Base-by-base conservation (phyloP, 345 rosid genomes). In the Limnanthes douglasii region DNA sequence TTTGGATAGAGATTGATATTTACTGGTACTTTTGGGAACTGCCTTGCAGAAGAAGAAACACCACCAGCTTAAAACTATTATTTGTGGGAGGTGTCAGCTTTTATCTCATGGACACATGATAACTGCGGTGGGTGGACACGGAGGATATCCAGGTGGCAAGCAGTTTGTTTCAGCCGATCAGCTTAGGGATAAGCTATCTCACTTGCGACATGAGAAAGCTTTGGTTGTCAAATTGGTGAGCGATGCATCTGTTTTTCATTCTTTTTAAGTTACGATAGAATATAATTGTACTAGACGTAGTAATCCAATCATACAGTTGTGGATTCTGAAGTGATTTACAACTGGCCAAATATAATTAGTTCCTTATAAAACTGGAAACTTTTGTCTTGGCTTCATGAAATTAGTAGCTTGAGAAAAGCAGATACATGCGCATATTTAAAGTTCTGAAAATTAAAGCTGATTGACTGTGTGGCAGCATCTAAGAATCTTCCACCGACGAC, bases 21-120 rank as follows among this genome's bases (percentile, higher is more conserved):
- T n/a, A n/a, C n/a, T n/a, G n/a, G n/a, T n/a, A n/a, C n/a, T n/a
- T n/a, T n/a, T n/a, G n/a, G n/a, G n/a, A n/a, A n/a, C n/a, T 51
- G 58, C 9, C 5, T 35, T 71, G 66, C 58, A 83, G 97, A 88
- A 88, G 77, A 88, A 79, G 79, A 88, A 68, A 34, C 97, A 88
- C 50, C 90, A 57, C 33, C 97, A 88, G 72, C 76, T 88, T n/a
- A 66, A 76, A 50, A 88, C 77, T 12, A 61, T 88, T 32, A 75
- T 88, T 12, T 88, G 97, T 63, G 69, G 90, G 51, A 74, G 97
- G 56, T 88, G 97, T 39, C 70, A 51, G 61, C 95, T 88, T 12
- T 59, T 88, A 39, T 76, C 95, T 41, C 97, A 88, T 57, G 97
- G 97, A 34, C 95, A 73, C 48, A 88, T 88, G 95, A 68, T 88